A percentile compares a stretch with the other conserved stretches of the same genome.
These are phyloP conservation scores for Pichia exigua DNA, from an alignment of 805 yeast species.

Conservation along the genomic window DNA sequence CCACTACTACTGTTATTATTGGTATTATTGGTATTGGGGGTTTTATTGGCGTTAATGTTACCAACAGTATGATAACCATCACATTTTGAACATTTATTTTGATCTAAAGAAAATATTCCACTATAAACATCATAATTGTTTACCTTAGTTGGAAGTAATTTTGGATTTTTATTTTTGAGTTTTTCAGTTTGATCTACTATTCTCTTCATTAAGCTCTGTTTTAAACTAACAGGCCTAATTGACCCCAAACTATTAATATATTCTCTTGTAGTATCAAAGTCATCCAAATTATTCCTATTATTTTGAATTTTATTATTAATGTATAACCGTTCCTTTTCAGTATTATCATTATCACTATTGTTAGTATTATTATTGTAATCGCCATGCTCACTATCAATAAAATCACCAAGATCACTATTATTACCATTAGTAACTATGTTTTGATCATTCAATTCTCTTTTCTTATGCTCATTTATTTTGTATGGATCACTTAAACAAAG, in stretches of 20 bases:
- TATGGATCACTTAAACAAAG: neutral
- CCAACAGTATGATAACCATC: neutral
- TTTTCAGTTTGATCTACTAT: neutral
- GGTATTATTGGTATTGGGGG: neutral
- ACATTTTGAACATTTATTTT: neutral
- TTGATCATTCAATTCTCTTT: neutral
- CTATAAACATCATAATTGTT: neutral
- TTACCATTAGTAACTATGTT: neutral
- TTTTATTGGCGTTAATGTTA: neutral
- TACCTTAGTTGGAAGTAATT: neutral
- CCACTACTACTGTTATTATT: neutral
- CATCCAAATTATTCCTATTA: neutral
- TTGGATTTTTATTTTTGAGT: neutral
- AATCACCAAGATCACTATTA: neutral
- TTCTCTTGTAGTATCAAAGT: neutral
- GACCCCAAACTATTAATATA: neutral
- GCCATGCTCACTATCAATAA: too few relatives aligned
- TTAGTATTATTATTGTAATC: too few relatives aligned
- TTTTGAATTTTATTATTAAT: neutral
- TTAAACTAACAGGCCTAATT: neutral
- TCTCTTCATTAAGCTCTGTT: neutral
- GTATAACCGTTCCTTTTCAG: too few relatives aligned
- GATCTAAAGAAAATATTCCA: neutral
- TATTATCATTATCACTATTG: neutral
- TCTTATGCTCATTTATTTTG: neutral